phyloP scores from a whole-genome alignment of 139 green algal species.

The Edaphochlamys debaryana region DNA sequence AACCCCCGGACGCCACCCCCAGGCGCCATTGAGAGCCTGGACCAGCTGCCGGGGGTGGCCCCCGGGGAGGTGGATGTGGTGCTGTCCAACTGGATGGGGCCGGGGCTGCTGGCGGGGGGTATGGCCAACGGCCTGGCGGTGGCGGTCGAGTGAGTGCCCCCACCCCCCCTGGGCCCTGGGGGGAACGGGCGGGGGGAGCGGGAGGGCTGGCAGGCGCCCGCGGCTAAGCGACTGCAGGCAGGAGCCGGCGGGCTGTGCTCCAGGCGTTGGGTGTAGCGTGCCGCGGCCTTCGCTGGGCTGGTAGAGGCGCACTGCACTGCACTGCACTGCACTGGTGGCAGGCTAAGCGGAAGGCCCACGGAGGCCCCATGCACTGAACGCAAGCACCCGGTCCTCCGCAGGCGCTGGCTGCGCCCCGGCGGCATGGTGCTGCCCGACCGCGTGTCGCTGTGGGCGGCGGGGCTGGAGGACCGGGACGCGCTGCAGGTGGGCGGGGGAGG shows the following conservation, averaged over 20 bases:
- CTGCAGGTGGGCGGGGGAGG: slow-evolving; percentile 1
- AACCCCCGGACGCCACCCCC: too few relatives aligned
- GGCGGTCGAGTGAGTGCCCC: slow-evolving; percentile 13
- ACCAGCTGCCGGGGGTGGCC: background rate
- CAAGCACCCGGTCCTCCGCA: background rate
- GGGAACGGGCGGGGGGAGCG: too few relatives aligned
- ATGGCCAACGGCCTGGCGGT: slow-evolving; percentile 1
- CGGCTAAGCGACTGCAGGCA: too few relatives aligned
- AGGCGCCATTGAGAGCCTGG: slow-evolving; percentile 18
- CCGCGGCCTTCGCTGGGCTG: too few relatives aligned
- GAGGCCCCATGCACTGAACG: too few relatives aligned
- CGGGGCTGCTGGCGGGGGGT: slow-evolving; percentile 67
- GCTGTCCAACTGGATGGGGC: slow-evolving; percentile 79
- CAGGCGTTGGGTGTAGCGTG: too few relatives aligned
- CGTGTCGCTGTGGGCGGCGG: slow-evolving; percentile 56
- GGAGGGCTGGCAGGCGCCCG: too few relatives aligned
- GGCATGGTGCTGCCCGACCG: slow-evolving; percentile 74
- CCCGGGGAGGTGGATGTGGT: slow-evolving; percentile 70
- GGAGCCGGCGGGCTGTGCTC: too few relatives aligned
- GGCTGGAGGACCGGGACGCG: slow-evolving; percentile 85
- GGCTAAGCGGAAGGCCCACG: too few relatives aligned
- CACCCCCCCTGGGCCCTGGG: too few relatives aligned
- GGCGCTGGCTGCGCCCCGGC: slow-evolving; percentile 66
- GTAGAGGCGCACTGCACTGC: too few relatives aligned
- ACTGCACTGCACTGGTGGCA: too few relatives aligned